Conservation (phyloP, 1,284 basidiomycete species). For the Leccinum subspadiceum region DNA sequence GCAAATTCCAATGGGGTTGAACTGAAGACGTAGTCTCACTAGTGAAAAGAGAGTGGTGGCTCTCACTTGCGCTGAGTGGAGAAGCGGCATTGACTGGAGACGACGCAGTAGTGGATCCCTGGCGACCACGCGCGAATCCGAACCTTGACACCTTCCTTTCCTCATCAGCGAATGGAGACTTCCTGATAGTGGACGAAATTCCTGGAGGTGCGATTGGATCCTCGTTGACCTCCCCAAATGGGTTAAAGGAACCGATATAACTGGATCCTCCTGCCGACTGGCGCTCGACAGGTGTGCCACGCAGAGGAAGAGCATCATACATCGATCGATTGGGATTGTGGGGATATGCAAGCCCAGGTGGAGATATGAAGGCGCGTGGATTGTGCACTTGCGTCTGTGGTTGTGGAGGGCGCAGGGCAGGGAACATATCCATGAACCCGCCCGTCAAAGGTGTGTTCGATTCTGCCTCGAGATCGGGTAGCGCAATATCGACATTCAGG, state of each 20-base stretch:
- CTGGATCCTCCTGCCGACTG: slow-evolving; percentile 46
- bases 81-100: slow-evolving; percentile 61
- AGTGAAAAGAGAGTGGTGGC: slow-evolving; percentile 47
- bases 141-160: slow-evolving; percentile 80
- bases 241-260: slow-evolving; percentile 76
- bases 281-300: slow-evolving; percentile 43
- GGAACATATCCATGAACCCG: slow-evolving; percentile 65
- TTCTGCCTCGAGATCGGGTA: slow-evolving; percentile 56
- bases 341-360: slow-evolving; percentile 53
- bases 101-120: slow-evolving; percentile 54
- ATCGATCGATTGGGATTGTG: slow-evolving; percentile 47
- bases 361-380: slow-evolving; percentile 40
- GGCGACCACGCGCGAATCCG: slow-evolving; percentile 76
- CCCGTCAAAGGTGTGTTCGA: slow-evolving; percentile 55
- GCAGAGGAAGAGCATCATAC: slow-evolving; percentile 48
- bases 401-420: slow-evolving; percentile 45
- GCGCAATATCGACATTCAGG: slow-evolving; percentile 38
- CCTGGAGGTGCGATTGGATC: slow-evolving; percentile 34
- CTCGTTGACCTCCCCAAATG: slow-evolving; percentile 62
- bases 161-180: slow-evolving; percentile 44
- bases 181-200: slow-evolving; percentile 21
- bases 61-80: slow-evolving; percentile 53
- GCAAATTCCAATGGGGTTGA: slow-evolving; percentile 47
- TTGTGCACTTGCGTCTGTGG: slow-evolving; percentile 28
- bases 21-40: slow-evolving; percentile 39